A percentile compares a stretch with the other conserved stretches of the same genome.
Conservation (phyloP, 495 filamentous ascomycete genomes). For the Aspergillus homomorphus region DNA sequence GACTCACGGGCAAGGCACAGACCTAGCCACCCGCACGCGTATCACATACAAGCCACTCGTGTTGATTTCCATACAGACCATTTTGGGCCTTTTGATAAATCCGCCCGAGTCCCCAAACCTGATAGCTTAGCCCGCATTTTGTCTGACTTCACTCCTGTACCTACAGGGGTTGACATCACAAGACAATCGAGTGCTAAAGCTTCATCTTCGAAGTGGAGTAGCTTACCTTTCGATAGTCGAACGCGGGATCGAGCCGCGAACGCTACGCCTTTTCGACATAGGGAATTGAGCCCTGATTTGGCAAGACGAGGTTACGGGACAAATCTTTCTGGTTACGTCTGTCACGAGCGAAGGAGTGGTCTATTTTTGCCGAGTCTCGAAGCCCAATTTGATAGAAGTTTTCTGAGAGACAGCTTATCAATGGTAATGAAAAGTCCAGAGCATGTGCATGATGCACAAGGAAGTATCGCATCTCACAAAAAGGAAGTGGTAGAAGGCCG, state of each 20-base stretch:
- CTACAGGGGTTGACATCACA: neutral
- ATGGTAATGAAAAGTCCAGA: neutral
- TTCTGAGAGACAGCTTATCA: neutral
- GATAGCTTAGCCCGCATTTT: neutral
- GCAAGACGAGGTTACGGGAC: neutral
- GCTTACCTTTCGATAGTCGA: neutral
- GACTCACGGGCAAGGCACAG: neutral
- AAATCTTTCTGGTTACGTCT: neutral
- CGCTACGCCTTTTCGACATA: neutral
- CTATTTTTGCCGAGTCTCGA: neutral
- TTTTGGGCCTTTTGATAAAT: neutral
- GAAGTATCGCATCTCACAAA: neutral
- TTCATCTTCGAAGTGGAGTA: neutral
- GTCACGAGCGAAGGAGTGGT: neutral
- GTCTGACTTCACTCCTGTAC: neutral
- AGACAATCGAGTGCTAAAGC: neutral
- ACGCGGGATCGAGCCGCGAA: neutral
- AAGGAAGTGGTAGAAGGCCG: neutral
- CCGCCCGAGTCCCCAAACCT: neutral
- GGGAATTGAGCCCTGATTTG: neutral
- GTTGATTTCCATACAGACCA: neutral
- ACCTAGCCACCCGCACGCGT: neutral
- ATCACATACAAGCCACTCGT: neutral
- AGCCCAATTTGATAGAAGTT: neutral
- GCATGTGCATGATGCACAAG: neutral